These are phyloP conservation scores for Rhizophagus clarus DNA, from an alignment of 192 early-diverging fungal genomes.

Conservation along the genomic window DNA sequence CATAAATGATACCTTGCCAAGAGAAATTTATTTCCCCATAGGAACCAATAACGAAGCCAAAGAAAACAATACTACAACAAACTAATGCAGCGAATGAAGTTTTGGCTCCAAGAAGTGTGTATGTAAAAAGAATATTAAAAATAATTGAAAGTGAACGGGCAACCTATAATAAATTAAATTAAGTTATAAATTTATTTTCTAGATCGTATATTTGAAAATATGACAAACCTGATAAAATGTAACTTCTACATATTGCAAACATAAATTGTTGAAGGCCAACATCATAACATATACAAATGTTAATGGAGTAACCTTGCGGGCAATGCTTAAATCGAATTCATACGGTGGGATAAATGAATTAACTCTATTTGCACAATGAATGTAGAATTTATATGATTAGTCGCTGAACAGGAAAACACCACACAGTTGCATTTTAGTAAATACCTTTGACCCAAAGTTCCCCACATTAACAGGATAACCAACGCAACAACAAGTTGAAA, in stretches of 20 bases:
- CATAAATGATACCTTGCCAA: constrained; percentile 62
- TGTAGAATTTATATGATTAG: background rate
- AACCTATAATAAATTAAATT: constrained; percentile 37
- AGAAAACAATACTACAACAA: constrained; percentile 60
- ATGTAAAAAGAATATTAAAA: constrained; percentile 73
- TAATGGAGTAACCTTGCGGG: constrained; percentile 55
- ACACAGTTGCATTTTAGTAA: background rate
- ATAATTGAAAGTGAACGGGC: constrained; percentile 67
- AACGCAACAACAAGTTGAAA: constrained; percentile 65
- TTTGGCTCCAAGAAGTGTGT: constrained; percentile 53
- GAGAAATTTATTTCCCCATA: constrained; percentile 71
- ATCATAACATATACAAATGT: constrained; percentile 68
- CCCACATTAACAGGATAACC: constrained; percentile 54
- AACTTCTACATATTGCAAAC: constrained; percentile 66
- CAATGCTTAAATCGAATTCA: constrained; percentile 59
- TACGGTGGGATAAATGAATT: constrained; percentile 61
- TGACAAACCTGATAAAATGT: constrained; percentile 63
- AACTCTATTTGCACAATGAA: constrained; percentile 32
- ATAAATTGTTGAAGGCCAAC: constrained; percentile 68
- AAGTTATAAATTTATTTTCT: background rate
- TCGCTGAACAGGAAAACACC: too few species aligned
- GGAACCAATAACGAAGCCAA: constrained; percentile 65
- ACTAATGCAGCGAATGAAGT: constrained; percentile 55
- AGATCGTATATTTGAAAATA: background rate
- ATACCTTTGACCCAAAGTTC: constrained; percentile 58